Evolutionary conservation across 2,329 filamentous ascomycete species (phyloP), one percentile per base, ranked within the genome.

Genomic region (Sporothrix luriei): DNA sequence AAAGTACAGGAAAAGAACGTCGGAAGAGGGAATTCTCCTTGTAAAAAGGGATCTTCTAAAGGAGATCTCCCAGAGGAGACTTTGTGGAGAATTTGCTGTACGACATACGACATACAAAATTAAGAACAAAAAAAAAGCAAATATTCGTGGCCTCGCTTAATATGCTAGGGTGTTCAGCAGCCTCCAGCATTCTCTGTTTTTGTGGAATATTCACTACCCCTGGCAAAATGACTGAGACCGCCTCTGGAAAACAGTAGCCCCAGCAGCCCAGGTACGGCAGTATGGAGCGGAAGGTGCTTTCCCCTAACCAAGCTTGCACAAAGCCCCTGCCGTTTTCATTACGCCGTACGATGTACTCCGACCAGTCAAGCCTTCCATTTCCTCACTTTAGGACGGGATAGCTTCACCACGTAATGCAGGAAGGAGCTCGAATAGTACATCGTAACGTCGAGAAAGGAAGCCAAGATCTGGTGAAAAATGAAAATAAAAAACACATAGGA

Each of bases 291-390:
- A 43, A 64, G 24, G 61, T 38, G 57, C 40, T 29, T 24, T 33
- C 49, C 46, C 46, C 43, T 14, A 33, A 48, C n/a, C 61, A 64
- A 64, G 61, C 61, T 64, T 64, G 21, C 16, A 64, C n/a, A 49
- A 33, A 7, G 14, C 38, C 57, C 46, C 46, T 64, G 61, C 49
- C 46, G 9, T 29, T 49, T 16, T 49, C 29, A n/a, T 64, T 49
- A 21, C 33, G 33, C 7, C 33, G 33, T 33, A 6, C 33, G 7
- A 6, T 33, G 29, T 33, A 33, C 4, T 33, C 33, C 5, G 5
- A 7, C 9, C 24, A 14, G 21, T 48, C 43, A 16, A 33, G 43
- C 61, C 21, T 33, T 29, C 59, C 6, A 29, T n/a, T 21, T 21
- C 59, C 16, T 29, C 40, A 40, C 19, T 59, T 21, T n/a, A 54